phyloP scores from a whole-genome alignment of 164 flowering plant genomes.

The Cinnamomum micranthum region DNA sequence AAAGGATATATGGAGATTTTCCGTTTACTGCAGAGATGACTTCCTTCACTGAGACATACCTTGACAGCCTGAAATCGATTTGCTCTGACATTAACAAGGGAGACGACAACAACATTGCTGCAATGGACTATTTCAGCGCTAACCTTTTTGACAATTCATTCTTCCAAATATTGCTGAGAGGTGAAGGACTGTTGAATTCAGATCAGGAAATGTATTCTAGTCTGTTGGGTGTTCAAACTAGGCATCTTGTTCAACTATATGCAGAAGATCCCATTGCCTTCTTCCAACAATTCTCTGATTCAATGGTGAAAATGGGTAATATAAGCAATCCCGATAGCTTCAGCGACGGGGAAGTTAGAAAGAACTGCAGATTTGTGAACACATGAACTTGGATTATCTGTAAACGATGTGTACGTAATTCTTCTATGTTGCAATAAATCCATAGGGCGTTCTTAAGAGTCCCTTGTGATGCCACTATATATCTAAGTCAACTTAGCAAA shows the following conservation, averaged over 20 bases:
- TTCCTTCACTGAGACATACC: constrained; percentile 37
- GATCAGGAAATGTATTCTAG: constrained; percentile 85
- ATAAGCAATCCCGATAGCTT: constrained; percentile 56
- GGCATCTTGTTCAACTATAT: constrained; percentile 53
- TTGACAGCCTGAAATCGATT: constrained; percentile 37
- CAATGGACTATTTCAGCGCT: constrained; percentile 75
- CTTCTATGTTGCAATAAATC: neutral
- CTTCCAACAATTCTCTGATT: constrained; percentile 78
- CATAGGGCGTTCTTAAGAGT: neutral
- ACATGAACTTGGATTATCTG: constrained; percentile 13
- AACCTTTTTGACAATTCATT: constrained; percentile 78
- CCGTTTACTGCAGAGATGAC: constrained; percentile 31
- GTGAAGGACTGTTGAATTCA: constrained; percentile 77
- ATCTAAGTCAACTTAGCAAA: no score
- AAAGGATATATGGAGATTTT: constrained; percentile 73
- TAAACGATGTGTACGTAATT: neutral
- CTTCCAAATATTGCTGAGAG: constrained; percentile 55
- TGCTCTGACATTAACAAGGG: constrained; percentile 54
- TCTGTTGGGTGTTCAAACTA: constrained; percentile 52
- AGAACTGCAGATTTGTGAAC: constrained; percentile 81
- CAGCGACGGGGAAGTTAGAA: constrained; percentile 72
- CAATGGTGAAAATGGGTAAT: constrained; percentile 94
- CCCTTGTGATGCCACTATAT: neutral
- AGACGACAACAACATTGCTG: constrained; percentile 44
- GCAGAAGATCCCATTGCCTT: constrained; percentile 63